Evolutionary conservation across 192 early-diverging fungal genomes (phyloP), one percentile per base, ranked within the genome.

Genomic region (Radiomyces spectabilis): DNA sequence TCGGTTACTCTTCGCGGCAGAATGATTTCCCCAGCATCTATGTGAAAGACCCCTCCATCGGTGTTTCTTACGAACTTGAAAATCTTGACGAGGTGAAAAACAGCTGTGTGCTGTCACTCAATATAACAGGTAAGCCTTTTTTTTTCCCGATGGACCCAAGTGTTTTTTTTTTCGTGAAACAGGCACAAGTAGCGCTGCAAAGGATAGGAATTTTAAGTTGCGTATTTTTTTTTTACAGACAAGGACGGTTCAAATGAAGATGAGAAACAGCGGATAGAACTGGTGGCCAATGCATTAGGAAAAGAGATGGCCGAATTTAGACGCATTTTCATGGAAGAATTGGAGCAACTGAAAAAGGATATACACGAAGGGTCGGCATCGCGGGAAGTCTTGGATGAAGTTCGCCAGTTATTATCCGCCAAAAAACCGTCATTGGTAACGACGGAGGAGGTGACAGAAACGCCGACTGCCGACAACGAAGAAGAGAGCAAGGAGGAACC

Each of bases 11-110:
- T 39, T 65, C 84, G 27, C 78, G 75, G 7, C 76, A 85, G 51
- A 61, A 81, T 8, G 73, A 80, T 37, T 75, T 88, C 43, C 85
- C 86, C 0, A 69, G 69, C 19, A 81, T 88, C 8, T 88, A 88
- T 48, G 79, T 88, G 35, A 73, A 72, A 21, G 83, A 88, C 49
- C 56, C 75, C 0, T 51, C 64, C 15, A 41, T 66, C 0, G 67
- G 67, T 15, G 66, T 86, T 26, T 73, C 76, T 21, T 86, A 88
- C 49, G 83, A 88, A 55, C 71, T 88, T 3, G 78, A 84, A 38
- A 77, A 86, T 41, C 59, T 82, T 26, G 33, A 37, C 0, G 83
- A 88, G 34, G 82, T 88, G 15, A 71, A 65, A 13, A 56, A 80
- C 45, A 82, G 80, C 9, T 72, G 82, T 0, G 72, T 70, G 15